Percentiles rank a stretch among this genome's conserved stretches.
Evolutionary conservation across 257 asterid species (phyloP).

Genomic region (Osmanthus fragrans): DNA sequence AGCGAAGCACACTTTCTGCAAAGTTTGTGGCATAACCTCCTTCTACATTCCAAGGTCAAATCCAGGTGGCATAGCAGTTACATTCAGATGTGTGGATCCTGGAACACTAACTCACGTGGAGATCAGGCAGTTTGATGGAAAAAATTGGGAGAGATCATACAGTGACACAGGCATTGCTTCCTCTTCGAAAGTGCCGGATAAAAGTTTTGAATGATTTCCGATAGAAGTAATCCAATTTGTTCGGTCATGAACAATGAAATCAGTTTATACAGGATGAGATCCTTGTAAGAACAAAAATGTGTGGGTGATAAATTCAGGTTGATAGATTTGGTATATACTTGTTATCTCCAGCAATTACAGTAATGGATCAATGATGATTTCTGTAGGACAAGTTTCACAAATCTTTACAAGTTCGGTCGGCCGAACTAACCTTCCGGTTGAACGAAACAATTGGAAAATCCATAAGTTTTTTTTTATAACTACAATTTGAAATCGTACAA

Average conservation of each 20-base stretch:
- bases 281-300: neutral
- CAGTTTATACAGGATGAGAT: neutral
- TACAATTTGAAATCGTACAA: too few relatives aligned
- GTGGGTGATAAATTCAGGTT: too few relatives aligned
- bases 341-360: neutral
- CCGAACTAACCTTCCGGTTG: too few relatives aligned
- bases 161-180: constrained; percentile 44
- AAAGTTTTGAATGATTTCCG: constrained; percentile 26
- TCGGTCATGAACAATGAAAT: neutral
- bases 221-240: neutral
- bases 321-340: too few relatives aligned
- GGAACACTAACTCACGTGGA: constrained; percentile 75
- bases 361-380: neutral
- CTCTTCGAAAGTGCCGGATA: constrained; percentile 38
- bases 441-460: too few relatives aligned
- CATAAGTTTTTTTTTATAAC: too few relatives aligned
- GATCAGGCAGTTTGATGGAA: constrained; percentile 64
- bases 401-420: too few relatives aligned
- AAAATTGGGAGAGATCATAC: constrained; percentile 68
- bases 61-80: constrained; percentile 70
- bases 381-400: too few relatives aligned
- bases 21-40: constrained; percentile 82
- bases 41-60: constrained; percentile 82
- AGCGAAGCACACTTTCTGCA: constrained; percentile 85
- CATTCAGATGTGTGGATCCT: constrained; percentile 59